Conservation (phyloP, 352 stramenopile genomes). For the Pythium biforme region DNA sequence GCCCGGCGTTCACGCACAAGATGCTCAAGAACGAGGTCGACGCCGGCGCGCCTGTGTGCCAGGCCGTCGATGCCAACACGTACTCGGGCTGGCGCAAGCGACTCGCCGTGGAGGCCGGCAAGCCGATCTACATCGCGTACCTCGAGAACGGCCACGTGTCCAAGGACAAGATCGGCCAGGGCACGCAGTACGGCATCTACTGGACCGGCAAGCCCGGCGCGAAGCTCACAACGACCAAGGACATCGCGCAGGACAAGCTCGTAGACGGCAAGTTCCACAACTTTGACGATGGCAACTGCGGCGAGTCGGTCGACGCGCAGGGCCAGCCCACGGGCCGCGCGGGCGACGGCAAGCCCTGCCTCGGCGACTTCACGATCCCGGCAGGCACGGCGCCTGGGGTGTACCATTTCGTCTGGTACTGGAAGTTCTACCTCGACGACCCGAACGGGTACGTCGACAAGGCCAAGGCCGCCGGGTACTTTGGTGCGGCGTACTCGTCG, state of each 20-base stretch:
- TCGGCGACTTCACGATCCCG: constrained; percentile 52
- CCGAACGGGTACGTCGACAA: constrained; percentile 49
- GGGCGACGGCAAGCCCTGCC: constrained; percentile 59
- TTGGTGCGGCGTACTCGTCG: constrained; percentile 63
- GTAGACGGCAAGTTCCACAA: constrained; percentile 42
- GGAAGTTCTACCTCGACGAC: constrained; percentile 64
- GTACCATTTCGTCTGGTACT: constrained; percentile 76
- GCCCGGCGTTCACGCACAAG: constrained; percentile 59
- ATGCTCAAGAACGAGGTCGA: constrained; percentile 70
- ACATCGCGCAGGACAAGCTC: constrained; percentile 51
- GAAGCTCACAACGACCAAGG: constrained; percentile 40
- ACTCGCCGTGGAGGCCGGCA: constrained; percentile 36
- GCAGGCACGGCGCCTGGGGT: constrained; percentile 39
- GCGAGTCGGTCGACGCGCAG: constrained; percentile 45
- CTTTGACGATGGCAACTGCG: constrained; percentile 65
- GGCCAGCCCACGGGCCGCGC: constrained; percentile 46
- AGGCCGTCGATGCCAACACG: constrained; percentile 47
- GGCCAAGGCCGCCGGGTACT: constrained; percentile 49
- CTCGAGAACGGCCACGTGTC: constrained; percentile 59
- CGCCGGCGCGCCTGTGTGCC: constrained; percentile 40
- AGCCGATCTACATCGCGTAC: constrained; percentile 51
- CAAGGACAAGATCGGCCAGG: constrained; percentile 66
- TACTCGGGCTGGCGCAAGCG: constrained; percentile 63
- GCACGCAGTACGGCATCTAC: constrained; percentile 62
- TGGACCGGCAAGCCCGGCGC: constrained; percentile 47